Percentiles rank a stretch among this genome's conserved stretches.
These are phyloP conservation scores for Salvia miltiorrhiza DNA, from an alignment of 257 asterid species.

Conservation along the genomic window DNA sequence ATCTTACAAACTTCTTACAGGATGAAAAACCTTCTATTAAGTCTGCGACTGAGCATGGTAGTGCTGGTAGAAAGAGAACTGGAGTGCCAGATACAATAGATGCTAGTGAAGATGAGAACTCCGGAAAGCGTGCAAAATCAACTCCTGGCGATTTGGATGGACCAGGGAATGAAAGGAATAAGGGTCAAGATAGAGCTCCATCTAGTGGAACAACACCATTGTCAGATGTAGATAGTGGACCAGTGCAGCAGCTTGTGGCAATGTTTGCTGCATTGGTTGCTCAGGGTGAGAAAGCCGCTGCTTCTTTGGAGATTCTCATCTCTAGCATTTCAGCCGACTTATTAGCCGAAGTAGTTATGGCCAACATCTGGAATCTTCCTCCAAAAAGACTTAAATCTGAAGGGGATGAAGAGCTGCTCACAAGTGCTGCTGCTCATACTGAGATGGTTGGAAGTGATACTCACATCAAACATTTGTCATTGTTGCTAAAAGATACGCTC, in stretches of 20 bases:
- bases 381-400: slow-evolving; percentile 47
- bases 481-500: slow-evolving; percentile 53
- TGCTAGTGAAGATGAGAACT: slow-evolving; percentile 42
- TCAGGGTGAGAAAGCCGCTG: slow-evolving; percentile 90
- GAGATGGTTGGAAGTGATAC: slow-evolving; percentile 43
- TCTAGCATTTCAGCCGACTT: slow-evolving; percentile 95
- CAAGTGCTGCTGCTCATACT: slow-evolving; percentile 32
- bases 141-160: slow-evolving; percentile 42
- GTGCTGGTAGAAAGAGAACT: slow-evolving; percentile 62
- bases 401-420: slow-evolving; percentile 47
- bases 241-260: slow-evolving; percentile 93
- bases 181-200: slow-evolving; percentile 35
- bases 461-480: slow-evolving; percentile 63
- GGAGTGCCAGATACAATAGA: slow-evolving; percentile 42
- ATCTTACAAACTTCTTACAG: slow-evolving; percentile 42
- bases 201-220: slow-evolving; percentile 41
- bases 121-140: slow-evolving; percentile 70
- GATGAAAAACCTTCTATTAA: slow-evolving; percentile 53
- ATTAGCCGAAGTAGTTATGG: slow-evolving; percentile 93
- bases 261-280: slow-evolving; percentile 93
- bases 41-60: slow-evolving; percentile 30
- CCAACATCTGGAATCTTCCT: slow-evolving; percentile 78
- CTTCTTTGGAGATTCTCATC: slow-evolving; percentile 83
- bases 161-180: slow-evolving; percentile 40
- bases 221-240: slow-evolving; percentile 63